Evolutionary conservation across 2,329 filamentous ascomycete genomes (phyloP).

Genomic region (Tolypocladium guangdongense): DNA sequence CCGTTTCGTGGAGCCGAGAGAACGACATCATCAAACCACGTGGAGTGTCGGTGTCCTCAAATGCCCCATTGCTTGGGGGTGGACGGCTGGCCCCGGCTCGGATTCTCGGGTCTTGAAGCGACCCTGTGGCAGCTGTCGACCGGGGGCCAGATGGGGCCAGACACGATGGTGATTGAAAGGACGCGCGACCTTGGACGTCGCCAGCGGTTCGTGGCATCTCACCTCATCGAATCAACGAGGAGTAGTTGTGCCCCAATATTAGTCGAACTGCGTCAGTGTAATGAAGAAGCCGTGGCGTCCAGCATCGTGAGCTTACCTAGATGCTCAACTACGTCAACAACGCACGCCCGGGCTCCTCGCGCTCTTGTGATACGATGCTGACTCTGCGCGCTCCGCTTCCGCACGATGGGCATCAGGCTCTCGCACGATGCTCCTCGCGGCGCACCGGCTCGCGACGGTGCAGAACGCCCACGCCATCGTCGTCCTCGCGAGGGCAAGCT

Average conservation of each 20-base stretch:
- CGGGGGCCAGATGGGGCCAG: neutral
- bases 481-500: conserved; percentile 54
- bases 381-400: conserved; percentile 39
- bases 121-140: neutral
- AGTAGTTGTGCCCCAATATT: neutral
- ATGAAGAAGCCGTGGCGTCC: neutral
- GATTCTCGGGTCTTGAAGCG: conserved; percentile 3
- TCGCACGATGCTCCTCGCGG: conserved; percentile 66
- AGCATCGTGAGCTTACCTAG: neutral
- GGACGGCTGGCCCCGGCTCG: neutral
- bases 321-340: conserved; percentile 54
- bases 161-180: neutral
- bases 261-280: too few relatives aligned
- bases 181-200: neutral
- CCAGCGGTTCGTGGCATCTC: neutral
- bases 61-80: neutral
- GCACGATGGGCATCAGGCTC: conserved; percentile 50
- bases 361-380: too few relatives aligned
- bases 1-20: neutral
- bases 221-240: neutral
- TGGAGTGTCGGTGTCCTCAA: neutral
- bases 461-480: conserved; percentile 74
- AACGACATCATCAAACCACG: too few relatives aligned
- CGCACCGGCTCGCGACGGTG: conserved; percentile 65
- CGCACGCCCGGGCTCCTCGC: conserved; percentile 14